A percentile compares a stretch with the other conserved stretches of the same genome.
phyloP scores from a whole-genome alignment of 139 green algal genomes.

The Auxenochlorella protothecoides region DNA sequence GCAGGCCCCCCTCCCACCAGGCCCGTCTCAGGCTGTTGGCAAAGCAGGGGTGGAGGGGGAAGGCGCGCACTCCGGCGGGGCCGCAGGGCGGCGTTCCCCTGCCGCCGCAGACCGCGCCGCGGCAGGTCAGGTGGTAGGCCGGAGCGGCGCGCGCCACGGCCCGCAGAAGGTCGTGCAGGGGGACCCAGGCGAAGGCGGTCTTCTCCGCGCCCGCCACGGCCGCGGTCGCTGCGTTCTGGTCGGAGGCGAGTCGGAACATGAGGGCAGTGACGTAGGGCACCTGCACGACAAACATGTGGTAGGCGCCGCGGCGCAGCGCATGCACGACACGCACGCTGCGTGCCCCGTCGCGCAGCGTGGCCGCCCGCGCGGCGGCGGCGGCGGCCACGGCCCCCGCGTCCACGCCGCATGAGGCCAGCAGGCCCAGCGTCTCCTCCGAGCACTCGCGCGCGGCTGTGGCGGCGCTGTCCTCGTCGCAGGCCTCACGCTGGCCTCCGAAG shows the following conservation, averaged over 20 bases:
- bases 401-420: constrained; percentile 20
- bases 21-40: constrained; percentile 27
- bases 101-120: constrained; percentile 6
- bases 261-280: constrained; percentile 24
- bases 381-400: constrained; percentile 9
- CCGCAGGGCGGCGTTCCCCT: constrained; percentile 2
- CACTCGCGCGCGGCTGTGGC: constrained; percentile 27
- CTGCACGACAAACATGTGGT: constrained; percentile 25
- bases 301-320: constrained; percentile 16
- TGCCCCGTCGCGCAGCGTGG: constrained; percentile 2
- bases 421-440: constrained; percentile 32
- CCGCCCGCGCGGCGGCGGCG: constrained; percentile 2
- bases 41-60: constrained; percentile 37
- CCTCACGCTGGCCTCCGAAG: constrained; percentile 30
- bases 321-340: constrained; percentile 16
- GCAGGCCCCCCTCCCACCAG: constrained; percentile 2
- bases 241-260: constrained; percentile 26
- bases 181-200: constrained; percentile 31
- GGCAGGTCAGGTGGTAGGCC: constrained; percentile 18
- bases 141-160: background rate
- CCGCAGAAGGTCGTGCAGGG: constrained; percentile 14
- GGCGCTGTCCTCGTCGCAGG: constrained; percentile 13
- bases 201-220: constrained; percentile 35
- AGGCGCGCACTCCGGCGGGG: background rate
- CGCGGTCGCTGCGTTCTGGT: constrained; percentile 22